Evolutionary conservation across 2,329 filamentous ascomycete species (phyloP), one percentile per base, ranked within the genome.

Genomic region (Aspergillus sp.): DNA sequence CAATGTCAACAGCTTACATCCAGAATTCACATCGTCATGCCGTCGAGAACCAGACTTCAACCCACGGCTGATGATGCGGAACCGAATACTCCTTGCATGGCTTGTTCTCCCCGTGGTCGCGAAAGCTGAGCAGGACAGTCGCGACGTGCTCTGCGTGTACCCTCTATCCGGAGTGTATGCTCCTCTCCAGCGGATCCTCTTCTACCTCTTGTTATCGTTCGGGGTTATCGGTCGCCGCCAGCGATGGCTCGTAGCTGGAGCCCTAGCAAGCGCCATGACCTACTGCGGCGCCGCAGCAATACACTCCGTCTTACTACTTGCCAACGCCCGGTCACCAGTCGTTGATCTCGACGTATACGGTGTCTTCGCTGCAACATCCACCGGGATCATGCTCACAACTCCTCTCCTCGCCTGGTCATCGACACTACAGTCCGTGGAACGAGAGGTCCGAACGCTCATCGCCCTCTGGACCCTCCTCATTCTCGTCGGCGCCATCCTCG

Each of bases 341-440:
- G 41, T 53, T 47, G 51, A 53, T 18, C 51, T 53, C 30, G 51
- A 53, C 17, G 45, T 47, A 24, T 53, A 53, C n/a, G 51, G 51
- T 2, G 51, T 53, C 7, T 53, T 53, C 13, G 51, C 51, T 11
- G 34, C 45, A 8, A 53, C 51, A 18, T 53, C 51, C 20, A 47
- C 51, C 2, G 51, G 41, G 3, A 22, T 38, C 38, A 53, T 53
- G 51, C 51, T 53, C 42, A 53, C 51, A 3, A 42, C 38, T 9
- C 51, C 42, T n/a, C 20, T 53, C 3, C 51, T 53, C 2, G 42
- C 42, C 7, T 53, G 51, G 51, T 53, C 51, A 30, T 47, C 51
- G 7, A 53, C 51, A 15, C 20, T 53, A 0, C 51, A 47, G 12
- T 20, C 41, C 7, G 32, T 38, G 13, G 42, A 53, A n/a, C 5